Base-by-base conservation (phyloP, 1,139 yeast species). In the Pichia sp. region DNA sequence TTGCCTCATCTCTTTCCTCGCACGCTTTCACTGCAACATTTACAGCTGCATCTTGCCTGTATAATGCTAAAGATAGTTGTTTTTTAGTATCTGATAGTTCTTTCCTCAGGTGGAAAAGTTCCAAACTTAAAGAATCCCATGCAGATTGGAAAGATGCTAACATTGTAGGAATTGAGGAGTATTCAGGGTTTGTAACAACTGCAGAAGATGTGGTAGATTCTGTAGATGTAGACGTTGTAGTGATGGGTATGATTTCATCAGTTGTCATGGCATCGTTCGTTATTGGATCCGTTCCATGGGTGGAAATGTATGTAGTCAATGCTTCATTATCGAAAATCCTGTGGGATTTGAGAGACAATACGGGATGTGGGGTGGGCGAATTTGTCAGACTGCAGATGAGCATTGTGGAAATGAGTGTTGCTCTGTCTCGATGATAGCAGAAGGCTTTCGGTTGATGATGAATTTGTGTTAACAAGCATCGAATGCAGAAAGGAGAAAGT, bases 1-100 rank as follows among this genome's bases (percentile, higher is more conserved):
- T 65, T 2, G 85, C 81, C 37, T 80, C 88, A 48, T 86, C 94
- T 30, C 93, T 60, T 50, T 86, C 95, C 39, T 67, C 67, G 9
- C 79, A 66, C 2, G 87, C 76, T 29, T 70, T 69, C 0, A 94
- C 78, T 0, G 93, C 94, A 3, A 88, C 96, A 38, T 87, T 65
- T 3, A 83, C 77, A 1, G 96, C 94, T 0, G 97, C 96, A 56
- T 88, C 97, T 47, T 82, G 83, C 48, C 79, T 83, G 52, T 86
- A 87, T 27, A 87, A 62, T 0, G 94, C 80, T 5, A 82, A 62
- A 29, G 93, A 79, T 39, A 88, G 60, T 51, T 86, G 93, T 50
- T 81, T 75, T 42, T 82, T 69, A 3, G 91, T 70, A 24, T 65
- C 64, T 34, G 68, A 72, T 33, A 88, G 64, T 48, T 81, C 88